A percentile compares a stretch with the other conserved stretches of the same genome.
phyloP scores from a whole-genome alignment of 495 filamentous ascomycete species.

The Copromyces sp. region DNA sequence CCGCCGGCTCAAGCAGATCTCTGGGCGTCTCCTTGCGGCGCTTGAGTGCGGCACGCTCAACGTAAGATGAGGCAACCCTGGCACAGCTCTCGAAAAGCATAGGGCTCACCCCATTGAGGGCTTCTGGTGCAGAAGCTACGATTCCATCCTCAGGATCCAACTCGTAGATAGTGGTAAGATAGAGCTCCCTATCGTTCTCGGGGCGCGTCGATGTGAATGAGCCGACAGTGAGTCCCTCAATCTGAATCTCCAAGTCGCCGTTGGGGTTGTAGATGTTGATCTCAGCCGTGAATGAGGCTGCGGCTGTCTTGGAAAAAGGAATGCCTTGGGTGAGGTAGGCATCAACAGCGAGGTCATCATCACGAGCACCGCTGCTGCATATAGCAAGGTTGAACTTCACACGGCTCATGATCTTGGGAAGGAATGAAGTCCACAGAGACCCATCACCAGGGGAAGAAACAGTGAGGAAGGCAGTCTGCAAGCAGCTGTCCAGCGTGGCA shows the following conservation, averaged over 20 bases:
- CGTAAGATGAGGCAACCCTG: conserved; percentile 26
- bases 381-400: conserved; percentile 31
- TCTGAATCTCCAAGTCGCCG: conserved; percentile 28
- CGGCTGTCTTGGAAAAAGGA: conserved; percentile 12
- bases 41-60: not conserved
- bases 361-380: conserved; percentile 11
- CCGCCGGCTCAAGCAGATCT: not conserved
- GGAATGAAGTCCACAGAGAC: conserved; percentile 35
- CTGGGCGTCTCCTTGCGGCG: not conserved
- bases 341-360: conserved; percentile 25
- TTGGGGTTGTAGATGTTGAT: conserved; percentile 25
- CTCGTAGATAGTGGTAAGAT: conserved; percentile 29
- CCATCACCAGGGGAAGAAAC: conserved; percentile 36
- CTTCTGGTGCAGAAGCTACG: not conserved
- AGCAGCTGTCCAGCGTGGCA: conserved; percentile 35
- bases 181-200: conserved; percentile 34
- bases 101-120: not conserved
- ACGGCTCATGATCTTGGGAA: conserved; percentile 25
- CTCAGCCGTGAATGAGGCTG: conserved; percentile 28
- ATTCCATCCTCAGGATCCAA: conserved; percentile 34
- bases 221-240: conserved; percentile 30
- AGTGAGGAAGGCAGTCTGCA: conserved; percentile 36
- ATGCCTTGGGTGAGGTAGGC: conserved; percentile 19
- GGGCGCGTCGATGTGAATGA: conserved; percentile 27
- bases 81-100: conserved; percentile 27